These are phyloP conservation scores for Parsonsia alboflavescens DNA, from an alignment of 257 asterid species.

Conservation along the genomic window DNA sequence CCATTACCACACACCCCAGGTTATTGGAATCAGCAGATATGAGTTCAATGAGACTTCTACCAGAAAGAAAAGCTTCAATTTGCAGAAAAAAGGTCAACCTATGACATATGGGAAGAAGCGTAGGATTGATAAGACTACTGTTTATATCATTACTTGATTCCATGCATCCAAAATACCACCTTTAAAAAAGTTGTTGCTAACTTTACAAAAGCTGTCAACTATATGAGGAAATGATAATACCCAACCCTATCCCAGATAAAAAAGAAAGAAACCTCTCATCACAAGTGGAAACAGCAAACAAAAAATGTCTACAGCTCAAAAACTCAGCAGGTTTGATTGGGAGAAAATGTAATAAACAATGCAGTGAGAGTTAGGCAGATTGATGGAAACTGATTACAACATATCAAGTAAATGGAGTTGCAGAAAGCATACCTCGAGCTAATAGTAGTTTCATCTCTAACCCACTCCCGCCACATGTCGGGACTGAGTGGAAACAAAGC, in stretches of 20 bases:
- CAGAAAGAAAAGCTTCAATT: background rate
- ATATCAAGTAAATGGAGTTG: background rate
- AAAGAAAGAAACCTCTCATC: background rate
- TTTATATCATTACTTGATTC: background rate
- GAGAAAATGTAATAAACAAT: background rate
- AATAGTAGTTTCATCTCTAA: slow-evolving; percentile 67
- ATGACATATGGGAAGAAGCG: background rate
- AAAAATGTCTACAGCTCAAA: background rate
- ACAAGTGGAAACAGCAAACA: background rate
- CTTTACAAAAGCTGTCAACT: background rate
- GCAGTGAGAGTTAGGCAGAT: background rate
- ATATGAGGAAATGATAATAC: background rate
- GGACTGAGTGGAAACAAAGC: slow-evolving; percentile 72
- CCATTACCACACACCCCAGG: background rate
- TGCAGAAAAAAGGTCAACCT: background rate
- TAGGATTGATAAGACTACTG: background rate
- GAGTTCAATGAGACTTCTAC: background rate
- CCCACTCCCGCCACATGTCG: slow-evolving; percentile 95
- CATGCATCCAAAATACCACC: background rate
- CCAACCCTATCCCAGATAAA: background rate
- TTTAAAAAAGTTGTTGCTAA: background rate
- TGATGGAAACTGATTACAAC: background rate
- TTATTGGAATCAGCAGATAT: background rate
- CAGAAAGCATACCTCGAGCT: slow-evolving; percentile 46
- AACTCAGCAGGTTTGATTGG: background rate